Evolutionary conservation across 2,329 filamentous ascomycete genomes (phyloP), one percentile per base, ranked within the genome.

Genomic region (Paecilomyces formosus): DNA sequence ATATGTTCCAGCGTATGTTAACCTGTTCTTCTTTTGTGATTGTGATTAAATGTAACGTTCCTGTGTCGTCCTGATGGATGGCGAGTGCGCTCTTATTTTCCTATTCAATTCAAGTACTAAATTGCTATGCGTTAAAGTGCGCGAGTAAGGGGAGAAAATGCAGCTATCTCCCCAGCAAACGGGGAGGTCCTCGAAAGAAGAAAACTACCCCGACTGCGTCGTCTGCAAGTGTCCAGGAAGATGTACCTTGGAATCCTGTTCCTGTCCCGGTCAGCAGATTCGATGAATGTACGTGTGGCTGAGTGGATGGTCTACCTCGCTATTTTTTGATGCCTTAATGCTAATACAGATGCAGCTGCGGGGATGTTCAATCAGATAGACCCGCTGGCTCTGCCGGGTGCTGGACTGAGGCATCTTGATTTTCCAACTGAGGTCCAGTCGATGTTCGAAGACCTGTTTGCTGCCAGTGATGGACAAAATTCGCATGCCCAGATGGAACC

Each of bases 161-260:
- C 58, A 74, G 69, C 24, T 77, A 77, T 64, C 57, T 76, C 22
- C 75, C 75, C 35, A 77, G 75, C 69, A 76, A 76, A 65, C 68
- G 75, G 56, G 75, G 75, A 56, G 75, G 75, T n/a, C 75, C 74
- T 21, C 69, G 74, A 30, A 76, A 74, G 61, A 76, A 75, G 67
- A 76, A 72, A 64, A 60, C 64, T 49, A 70, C 66, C 58, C 28
- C 60, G 22, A 65, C 68, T 1, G 62, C 66, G 5, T 59, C 68
- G 1, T 65, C 70, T 54, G 62, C 54, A 12, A 61, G 62, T 24
- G 56, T 60, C 11, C 63, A 53, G 7, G 66, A 66, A 18, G 59
- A 67, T 55, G 64, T 62, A 54, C 39, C 61, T 39, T 60, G 64
- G 50, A 66, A 66, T 53, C 57, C 63, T n/a, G 57, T 58, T 9